Conservation (phyloP, 2,329 filamentous ascomycete species). For the Microdochium trichocladiopsis region DNA sequence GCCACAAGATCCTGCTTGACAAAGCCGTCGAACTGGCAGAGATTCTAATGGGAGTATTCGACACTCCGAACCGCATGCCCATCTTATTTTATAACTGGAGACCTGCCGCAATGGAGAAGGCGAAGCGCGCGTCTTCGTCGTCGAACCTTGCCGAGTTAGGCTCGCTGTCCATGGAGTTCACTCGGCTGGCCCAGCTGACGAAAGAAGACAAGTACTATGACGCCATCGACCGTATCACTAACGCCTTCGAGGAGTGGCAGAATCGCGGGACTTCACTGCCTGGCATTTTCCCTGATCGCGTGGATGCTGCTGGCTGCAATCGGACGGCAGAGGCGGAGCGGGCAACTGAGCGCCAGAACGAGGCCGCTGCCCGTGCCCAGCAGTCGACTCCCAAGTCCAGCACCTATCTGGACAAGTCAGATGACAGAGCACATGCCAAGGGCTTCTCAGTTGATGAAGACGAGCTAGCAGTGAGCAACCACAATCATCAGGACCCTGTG, state of each 20-base stretch:
- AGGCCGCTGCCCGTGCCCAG: too few species aligned
- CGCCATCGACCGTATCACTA: conserved; percentile 77
- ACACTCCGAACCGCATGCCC: conserved; percentile 92
- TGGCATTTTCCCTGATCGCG: conserved; percentile 70
- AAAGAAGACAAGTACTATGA: conserved; percentile 81
- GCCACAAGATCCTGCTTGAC: conserved; percentile 57
- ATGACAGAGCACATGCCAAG: too few species aligned
- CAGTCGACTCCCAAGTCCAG: too few species aligned
- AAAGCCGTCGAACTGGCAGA: conserved; percentile 69
- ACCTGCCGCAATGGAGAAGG: conserved; percentile 42
- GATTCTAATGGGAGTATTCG: conserved; percentile 65
- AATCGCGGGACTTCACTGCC: conserved; percentile 59
- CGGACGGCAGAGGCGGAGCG: conserved; percentile 35
- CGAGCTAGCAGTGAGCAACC: background rate
- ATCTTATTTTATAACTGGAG: conserved; percentile 74
- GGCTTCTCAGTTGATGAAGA: background rate
- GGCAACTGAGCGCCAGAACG: conserved; percentile 14
- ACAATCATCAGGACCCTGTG: background rate
- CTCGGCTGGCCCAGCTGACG: conserved; percentile 79
- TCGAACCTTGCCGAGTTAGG: conserved; percentile 67
- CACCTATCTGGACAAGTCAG: too few species aligned
- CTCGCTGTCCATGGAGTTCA: conserved; percentile 82
- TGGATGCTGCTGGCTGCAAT: conserved; percentile 79
- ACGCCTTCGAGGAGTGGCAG: conserved; percentile 72
- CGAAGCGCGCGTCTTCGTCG: conserved; percentile 47